These are phyloP conservation scores for Aureobasidium musti DNA, from an alignment of 2,329 filamentous ascomycete species.

Conservation along the genomic window DNA sequence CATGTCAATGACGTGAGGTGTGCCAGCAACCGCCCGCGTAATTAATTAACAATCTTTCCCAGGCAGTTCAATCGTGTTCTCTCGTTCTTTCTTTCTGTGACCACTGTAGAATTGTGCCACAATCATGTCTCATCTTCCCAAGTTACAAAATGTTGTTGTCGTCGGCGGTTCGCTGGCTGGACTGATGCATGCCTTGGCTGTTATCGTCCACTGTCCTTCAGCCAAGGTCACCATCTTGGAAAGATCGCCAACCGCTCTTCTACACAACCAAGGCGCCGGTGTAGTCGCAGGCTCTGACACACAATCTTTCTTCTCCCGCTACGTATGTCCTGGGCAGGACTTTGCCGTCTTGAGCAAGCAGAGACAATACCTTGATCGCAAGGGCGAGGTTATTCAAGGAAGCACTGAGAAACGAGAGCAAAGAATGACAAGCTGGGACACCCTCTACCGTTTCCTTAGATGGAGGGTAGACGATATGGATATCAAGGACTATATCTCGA, in stretches of 20 bases:
- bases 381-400: constrained; percentile 37
- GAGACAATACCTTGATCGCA: constrained; percentile 38
- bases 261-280: constrained; percentile 54
- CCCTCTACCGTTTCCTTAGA: constrained; percentile 50
- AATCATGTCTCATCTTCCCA: background rate
- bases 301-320: constrained; percentile 47
- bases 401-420: constrained; percentile 42
- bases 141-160: constrained; percentile 34
- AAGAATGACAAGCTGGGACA: constrained; percentile 54
- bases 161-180: constrained; percentile 40
- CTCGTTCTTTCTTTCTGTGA: background rate
- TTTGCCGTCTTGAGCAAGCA: constrained; percentile 37
- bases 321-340: constrained; percentile 45
- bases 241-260: constrained; percentile 46
- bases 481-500: constrained; percentile 37
- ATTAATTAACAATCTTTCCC: background rate
- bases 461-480: constrained; percentile 49
- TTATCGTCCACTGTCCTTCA: constrained; percentile 35
- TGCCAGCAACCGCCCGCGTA: background rate
- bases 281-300: constrained; percentile 52
- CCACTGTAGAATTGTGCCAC: background rate
- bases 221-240: constrained; percentile 44
- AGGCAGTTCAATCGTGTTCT: too few species aligned
- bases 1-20: constrained; percentile 16
- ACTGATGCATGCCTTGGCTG: constrained; percentile 37